phyloP scores from a whole-genome alignment of 192 early-diverging fungal genomes.

The Piromyces sp. region DNA sequence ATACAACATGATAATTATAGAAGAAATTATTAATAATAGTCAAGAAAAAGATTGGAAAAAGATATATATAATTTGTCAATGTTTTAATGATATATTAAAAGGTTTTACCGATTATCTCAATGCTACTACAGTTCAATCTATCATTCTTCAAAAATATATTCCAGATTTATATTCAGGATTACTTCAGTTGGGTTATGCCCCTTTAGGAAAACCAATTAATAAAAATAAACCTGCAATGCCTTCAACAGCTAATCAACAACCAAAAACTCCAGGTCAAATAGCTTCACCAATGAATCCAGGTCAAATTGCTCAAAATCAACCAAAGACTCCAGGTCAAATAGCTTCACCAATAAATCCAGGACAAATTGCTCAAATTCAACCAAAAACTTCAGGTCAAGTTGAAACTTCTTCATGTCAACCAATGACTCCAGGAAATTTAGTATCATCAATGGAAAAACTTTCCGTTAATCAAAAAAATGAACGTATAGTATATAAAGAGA shows the following conservation, averaged over 20 bases:
- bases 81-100: not conserved
- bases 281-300: too few species aligned
- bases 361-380: not conserved
- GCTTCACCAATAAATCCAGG: too few species aligned
- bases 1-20: not conserved
- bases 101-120: not conserved
- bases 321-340: too few species aligned
- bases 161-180: constrained; percentile 48
- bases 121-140: constrained; percentile 33
- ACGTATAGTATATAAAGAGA: not conserved
- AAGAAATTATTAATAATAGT: not conserved
- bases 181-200: constrained; percentile 50
- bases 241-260: too few species aligned
- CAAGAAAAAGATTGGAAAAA: not conserved
- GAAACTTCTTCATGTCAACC: too few species aligned
- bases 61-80: not conserved
- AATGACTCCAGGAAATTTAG: not conserved
- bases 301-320: not conserved
- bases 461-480: not conserved
- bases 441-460: not conserved
- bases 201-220: constrained; percentile 14
- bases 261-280: too few species aligned
- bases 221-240: too few species aligned
- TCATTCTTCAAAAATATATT: constrained; percentile 32
- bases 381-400: too few species aligned